Evolutionary conservation across 148 eudicot genomes (phyloP).

Genomic region (Dysphania ambrosioides): DNA sequence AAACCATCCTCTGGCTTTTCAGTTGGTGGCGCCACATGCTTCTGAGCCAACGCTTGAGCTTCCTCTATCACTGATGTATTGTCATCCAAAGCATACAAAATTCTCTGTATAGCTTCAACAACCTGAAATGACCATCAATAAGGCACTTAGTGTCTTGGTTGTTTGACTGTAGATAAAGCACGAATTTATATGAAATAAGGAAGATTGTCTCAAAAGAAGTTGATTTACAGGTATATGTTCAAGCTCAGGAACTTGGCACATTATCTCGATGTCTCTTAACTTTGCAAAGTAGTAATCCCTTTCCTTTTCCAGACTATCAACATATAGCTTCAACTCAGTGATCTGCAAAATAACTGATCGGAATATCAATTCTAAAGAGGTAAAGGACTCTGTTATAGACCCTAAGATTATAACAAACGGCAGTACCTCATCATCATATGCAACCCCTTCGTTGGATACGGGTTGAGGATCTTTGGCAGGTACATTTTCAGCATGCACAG

Average conservation of each 20-base stretch:
- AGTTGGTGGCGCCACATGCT: conserved; percentile 23
- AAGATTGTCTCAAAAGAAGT: background rate
- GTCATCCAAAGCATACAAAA: conserved; percentile 70
- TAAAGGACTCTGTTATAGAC: background rate
- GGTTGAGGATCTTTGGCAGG: conserved; percentile 55
- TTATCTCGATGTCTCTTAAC: conserved; percentile 79
- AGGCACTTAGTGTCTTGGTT: background rate
- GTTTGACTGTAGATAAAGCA: background rate
- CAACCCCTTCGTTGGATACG: conserved; percentile 41
- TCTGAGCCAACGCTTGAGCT: conserved; percentile 61
- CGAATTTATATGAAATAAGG: background rate
- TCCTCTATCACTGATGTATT: conserved; percentile 63
- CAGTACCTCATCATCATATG: conserved; percentile 64
- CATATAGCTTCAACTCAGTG: conserved; percentile 75
- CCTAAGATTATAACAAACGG: background rate
- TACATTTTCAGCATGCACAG: conserved; percentile 37
- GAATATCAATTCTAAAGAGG: background rate
- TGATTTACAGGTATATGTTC: conserved; percentile 57
- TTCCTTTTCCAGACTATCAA: conserved; percentile 86
- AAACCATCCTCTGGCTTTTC: conserved; percentile 36
- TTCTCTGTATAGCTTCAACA: conserved; percentile 65
- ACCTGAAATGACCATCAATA: conserved; percentile 38
- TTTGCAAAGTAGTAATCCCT: conserved; percentile 92
- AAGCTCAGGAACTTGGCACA: conserved; percentile 79
- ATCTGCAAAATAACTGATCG: conserved; percentile 44